Conservation (phyloP, 495 filamentous ascomycete species). For the Letharia lupina region DNA sequence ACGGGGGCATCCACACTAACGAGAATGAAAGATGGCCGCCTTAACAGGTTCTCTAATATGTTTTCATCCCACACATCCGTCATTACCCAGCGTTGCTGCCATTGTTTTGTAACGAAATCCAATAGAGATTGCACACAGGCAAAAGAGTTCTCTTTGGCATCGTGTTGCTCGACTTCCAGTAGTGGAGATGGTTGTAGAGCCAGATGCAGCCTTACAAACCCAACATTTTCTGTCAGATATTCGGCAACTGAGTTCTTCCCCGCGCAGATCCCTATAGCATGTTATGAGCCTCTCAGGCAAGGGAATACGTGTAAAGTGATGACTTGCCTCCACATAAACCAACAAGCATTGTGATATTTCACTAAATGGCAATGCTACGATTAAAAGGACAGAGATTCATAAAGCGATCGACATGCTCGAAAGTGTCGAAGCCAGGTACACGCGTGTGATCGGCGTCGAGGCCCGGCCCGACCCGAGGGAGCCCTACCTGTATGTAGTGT, state of each 20-base stretch:
- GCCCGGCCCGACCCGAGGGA: too few relatives aligned
- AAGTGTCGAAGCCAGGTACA: not conserved
- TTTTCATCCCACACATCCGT: slow-evolving; percentile 64
- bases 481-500: too few relatives aligned
- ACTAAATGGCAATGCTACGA: not conserved
- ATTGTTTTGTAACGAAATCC: slow-evolving; percentile 75
- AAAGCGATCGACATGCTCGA: too few relatives aligned
- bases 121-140: slow-evolving; percentile 53
- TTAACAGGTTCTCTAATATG: slow-evolving; percentile 60
- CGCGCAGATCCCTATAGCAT: slow-evolving; percentile 65
- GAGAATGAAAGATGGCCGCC: slow-evolving; percentile 86
- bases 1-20: slow-evolving; percentile 88
- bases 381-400: too few relatives aligned
- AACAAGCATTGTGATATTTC: slow-evolving; percentile 60
- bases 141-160: slow-evolving; percentile 38
- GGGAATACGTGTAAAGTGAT: not conserved
- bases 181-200: slow-evolving; percentile 6
- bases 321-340: slow-evolving; percentile 80
- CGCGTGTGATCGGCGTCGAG: slow-evolving; percentile 7
- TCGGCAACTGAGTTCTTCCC: slow-evolving; percentile 81
- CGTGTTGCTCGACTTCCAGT: slow-evolving; percentile 16
- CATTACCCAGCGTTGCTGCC: slow-evolving; percentile 75
- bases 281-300: not conserved
- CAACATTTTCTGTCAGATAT: slow-evolving; percentile 69
- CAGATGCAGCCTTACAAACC: slow-evolving; percentile 53